Evolutionary conservation across 495 filamentous ascomycete species (phyloP).

Genomic region (Podospora sp.): DNA sequence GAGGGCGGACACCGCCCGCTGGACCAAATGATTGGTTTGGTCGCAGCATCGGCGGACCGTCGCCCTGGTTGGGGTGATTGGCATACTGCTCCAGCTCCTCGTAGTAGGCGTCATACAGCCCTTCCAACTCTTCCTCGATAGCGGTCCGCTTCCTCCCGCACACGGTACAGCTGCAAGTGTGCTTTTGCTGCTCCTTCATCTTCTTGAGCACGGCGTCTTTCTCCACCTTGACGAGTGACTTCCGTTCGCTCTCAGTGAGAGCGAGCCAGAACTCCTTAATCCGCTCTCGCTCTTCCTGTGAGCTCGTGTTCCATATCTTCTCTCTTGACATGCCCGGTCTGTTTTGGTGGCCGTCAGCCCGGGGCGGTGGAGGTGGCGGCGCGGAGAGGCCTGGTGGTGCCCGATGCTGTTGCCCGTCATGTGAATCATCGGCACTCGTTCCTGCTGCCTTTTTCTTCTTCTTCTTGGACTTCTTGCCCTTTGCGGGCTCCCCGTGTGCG

Average conservation of each 20-base stretch:
- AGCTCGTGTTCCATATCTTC: conserved; percentile 96
- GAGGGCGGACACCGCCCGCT: conserved; percentile 54
- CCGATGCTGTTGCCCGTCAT: conserved; percentile 25
- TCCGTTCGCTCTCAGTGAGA: conserved; percentile 90
- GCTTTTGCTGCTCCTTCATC: conserved; percentile 99
- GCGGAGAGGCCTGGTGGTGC: conserved; percentile 24
- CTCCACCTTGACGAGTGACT: conserved; percentile 94
- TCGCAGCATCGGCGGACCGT: conserved; percentile 64
- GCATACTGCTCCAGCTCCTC: conserved; percentile 97
- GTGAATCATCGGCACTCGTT: conserved; percentile 18
- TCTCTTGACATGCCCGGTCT: conserved; percentile 63
- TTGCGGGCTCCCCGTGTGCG: conserved; percentile 22
- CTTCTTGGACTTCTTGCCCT: conserved; percentile 64
- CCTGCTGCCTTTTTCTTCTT: conserved; percentile 43
- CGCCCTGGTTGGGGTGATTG: conserved; percentile 74
- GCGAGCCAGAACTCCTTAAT: conserved; percentile 99
- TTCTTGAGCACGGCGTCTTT: conserved; percentile 97
- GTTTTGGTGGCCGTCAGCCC: conserved; percentile 28
- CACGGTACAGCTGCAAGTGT: conserved; percentile 96
- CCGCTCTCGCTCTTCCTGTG: conserved; percentile 87
- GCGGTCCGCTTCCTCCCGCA: conserved; percentile 95
- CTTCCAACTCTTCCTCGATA: conserved; percentile 97
- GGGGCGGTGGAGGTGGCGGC: conserved; percentile 16
- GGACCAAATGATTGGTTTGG: conserved; percentile 60
- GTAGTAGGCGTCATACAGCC: conserved; percentile 99